Conservation (phyloP, 2,329 filamentous ascomycete species). For the Dryadomyces quercus-mongolicae region DNA sequence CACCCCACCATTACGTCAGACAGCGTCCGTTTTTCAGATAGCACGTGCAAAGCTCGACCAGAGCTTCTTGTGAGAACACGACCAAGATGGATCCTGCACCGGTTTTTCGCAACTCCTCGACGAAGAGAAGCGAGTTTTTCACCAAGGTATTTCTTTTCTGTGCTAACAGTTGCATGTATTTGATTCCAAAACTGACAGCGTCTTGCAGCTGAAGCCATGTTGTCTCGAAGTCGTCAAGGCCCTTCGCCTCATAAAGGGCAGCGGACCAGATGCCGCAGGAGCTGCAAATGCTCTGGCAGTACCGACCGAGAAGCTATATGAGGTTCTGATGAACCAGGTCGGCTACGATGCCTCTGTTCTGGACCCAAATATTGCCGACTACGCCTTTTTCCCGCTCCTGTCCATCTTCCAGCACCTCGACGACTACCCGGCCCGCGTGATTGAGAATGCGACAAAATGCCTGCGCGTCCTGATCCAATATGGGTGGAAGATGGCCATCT, state of each 20-base stretch:
- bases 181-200: not conserved
- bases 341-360: conserved; percentile 36
- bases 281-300: conserved; percentile 31
- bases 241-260: conserved; percentile 24
- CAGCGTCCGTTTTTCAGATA: not conserved
- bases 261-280: conserved; percentile 20
- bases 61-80: not conserved
- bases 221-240: conserved; percentile 49
- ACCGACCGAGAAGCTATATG: conserved; percentile 31
- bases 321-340: conserved; percentile 32
- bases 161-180: not conserved
- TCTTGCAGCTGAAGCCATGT: conserved; percentile 46
- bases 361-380: conserved; percentile 79
- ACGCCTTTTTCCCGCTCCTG: conserved; percentile 86
- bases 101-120: conserved; percentile 13
- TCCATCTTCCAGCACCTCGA: conserved; percentile 72
- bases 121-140: conserved; percentile 15
- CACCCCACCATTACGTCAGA: not conserved
- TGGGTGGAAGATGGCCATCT: conserved; percentile 67
- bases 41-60: not conserved
- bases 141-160: conserved; percentile 11
- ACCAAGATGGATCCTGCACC: conserved; percentile 7
- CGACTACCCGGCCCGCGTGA: conserved; percentile 54
- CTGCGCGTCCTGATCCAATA: conserved; percentile 59
- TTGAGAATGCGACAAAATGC: conserved; percentile 69